Evolutionary conservation across 1,139 yeast genomes (phyloP), one percentile per base, ranked within the genome.

Genomic region (Hyphopichia pseudoburtonii): DNA sequence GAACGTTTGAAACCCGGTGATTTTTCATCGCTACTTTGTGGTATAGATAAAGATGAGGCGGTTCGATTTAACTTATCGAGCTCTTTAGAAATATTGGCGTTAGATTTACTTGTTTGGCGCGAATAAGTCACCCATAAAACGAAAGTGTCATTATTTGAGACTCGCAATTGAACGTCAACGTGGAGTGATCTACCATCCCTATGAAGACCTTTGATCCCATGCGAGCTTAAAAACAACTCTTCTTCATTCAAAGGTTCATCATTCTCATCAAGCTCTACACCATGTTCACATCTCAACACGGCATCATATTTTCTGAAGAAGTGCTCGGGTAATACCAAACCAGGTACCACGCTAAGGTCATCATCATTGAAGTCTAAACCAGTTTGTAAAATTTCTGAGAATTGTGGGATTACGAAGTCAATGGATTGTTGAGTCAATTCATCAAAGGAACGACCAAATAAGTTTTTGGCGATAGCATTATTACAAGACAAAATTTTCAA

Each of bases 101-200:
- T 52, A 10, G 48, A 39, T 34, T 54, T 57, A 33, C 50, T 47
- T 19, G 56, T 44, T 32, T 57, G 60, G 48, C 88, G 74, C 1
- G 95, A 83, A 55, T 86, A 89, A 0, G 96, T 87, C n/a, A 90
- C 72, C 97, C 97, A 90, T 17, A 89, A 59, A 3, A 87, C 82
- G 44, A 76, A 73, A 4, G 80, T 69, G 23, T 78, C 80, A 16
- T 66, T 56, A 17, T 78, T 74, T 15, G 86, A 70, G 4, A 87
- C 87, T 41, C 97, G 71, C 33, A 89, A 59, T 59, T 90, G 97
- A 10, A 86, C 79, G 60, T 90, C 97, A 30, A 90, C 73, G 40
- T 70, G 74, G 8, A 89, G 60, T 1, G 50, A 40, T 18, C 76
- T 67, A 0, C 96, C 96, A 57, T 86, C 92, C 28, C 79, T 59